These are phyloP conservation scores for Solanum sitiens DNA, from an alignment of 257 asterid genomes.

Conservation along the genomic window DNA sequence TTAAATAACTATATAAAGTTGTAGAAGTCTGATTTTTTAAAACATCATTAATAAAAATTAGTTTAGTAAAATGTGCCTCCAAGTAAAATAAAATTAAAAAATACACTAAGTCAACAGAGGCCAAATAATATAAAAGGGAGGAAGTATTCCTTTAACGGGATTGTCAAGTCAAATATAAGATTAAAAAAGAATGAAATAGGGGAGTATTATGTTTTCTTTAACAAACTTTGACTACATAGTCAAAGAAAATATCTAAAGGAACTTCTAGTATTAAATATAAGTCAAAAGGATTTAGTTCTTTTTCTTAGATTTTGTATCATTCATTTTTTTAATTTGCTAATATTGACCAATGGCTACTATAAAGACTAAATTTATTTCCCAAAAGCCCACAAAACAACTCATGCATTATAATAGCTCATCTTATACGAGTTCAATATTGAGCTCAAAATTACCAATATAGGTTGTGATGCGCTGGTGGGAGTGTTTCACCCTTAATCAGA, in stretches of 20 bases:
- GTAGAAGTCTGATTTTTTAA: no score
- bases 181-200: background rate
- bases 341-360: background rate
- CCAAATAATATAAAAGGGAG: background rate
- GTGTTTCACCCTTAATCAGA: no score
- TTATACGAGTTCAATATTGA: background rate
- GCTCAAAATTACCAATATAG: no score
- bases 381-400: background rate
- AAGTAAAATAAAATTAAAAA: no score
- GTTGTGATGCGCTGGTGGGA: no score
- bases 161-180: background rate
- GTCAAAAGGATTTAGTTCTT: background rate
- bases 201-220: background rate
- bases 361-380: background rate
- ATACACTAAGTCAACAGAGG: background rate
- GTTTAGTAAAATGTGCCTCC: background rate
- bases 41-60: background rate
- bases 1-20: no score
- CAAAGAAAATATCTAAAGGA: background rate
- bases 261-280: background rate
- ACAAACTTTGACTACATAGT: background rate
- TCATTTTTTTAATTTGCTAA: background rate
- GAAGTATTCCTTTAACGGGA: no score
- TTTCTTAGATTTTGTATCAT: background rate
- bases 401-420: background rate